Evolutionary conservation across 2,329 filamentous ascomycete species (phyloP), one percentile per base, ranked within the genome.

Genomic region (Colletotrichum tamarilloi): DNA sequence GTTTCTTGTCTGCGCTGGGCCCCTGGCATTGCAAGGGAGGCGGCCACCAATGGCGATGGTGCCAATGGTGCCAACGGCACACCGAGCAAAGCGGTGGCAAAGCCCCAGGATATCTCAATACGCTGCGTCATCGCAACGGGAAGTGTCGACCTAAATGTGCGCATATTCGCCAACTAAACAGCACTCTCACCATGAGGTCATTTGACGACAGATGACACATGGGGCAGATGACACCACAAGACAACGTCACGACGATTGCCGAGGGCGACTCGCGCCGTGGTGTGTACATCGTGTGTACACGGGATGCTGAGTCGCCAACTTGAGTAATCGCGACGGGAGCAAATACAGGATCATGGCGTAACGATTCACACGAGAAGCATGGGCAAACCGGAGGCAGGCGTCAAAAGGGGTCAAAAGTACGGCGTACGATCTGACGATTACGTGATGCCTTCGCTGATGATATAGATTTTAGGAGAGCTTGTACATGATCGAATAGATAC

Each of bases 1-100:
- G 90, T 98, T 62, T 95, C 91, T 73, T 96, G 94, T 79, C 87
- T 98, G 78, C 86, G 95, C 74, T 98, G 96, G 95, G 96, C 95
- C 2, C 95, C 95, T 0, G 91, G 91, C 52, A 86, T 94, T 28
- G 85, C 90, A 74, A 94, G 93, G 78, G 90, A 93, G 72, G 84
- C 82, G 1, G 82, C 82, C 2, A 79, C 83, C 2, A 80, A 77
- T 59, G 81, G 72, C 28, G 83, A 79, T 63, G 82, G 62, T 3
- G 56, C 82, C 49, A 87, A 89, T 60, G 85, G 86, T 30, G 78
- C 78, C 46, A 85, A 87, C 38, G 84, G 84, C 53, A 78, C 82
- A 11, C 79, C 84, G 7, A 84, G 81, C 78, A 92, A 92, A 79
- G 87, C 89, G 64, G 79, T 83, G 55, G 76, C 82, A 5, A 26